These are phyloP conservation scores for Lachnellula occidentalis DNA, from an alignment of 2,329 filamentous ascomycete genomes.

Conservation along the genomic window DNA sequence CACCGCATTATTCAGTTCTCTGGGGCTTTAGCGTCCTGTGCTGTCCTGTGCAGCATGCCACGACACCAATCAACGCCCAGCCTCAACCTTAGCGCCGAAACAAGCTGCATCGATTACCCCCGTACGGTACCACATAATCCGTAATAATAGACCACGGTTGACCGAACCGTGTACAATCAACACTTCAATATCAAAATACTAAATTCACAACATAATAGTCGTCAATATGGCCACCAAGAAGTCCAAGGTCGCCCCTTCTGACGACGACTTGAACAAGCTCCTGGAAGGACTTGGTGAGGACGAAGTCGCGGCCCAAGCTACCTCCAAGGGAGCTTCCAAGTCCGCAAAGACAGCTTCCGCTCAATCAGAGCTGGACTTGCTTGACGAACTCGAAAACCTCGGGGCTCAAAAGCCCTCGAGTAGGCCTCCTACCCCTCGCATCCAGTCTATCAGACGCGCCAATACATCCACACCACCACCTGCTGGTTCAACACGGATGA, in stretches of 20 bases:
- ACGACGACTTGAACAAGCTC: constrained; percentile 61
- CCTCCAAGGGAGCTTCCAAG: constrained; percentile 31
- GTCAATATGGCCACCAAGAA: constrained; percentile 54
- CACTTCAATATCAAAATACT: not conserved
- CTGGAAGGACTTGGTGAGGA: constrained; percentile 58
- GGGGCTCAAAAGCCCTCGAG: constrained; percentile 63
- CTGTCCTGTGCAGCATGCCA: not conserved
- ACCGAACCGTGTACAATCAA: not conserved
- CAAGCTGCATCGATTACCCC: not conserved
- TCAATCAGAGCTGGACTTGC: constrained; percentile 59
- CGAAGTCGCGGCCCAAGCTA: constrained; percentile 40
- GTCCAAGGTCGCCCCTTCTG: constrained; percentile 48
- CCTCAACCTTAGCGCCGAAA: not conserved
- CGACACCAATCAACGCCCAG: constrained; percentile 1
- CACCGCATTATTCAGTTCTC: not conserved
- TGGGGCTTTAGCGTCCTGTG: not conserved
- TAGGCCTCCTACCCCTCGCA: constrained; percentile 77
- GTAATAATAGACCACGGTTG: not conserved
- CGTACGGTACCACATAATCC: no score
- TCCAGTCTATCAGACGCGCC: constrained; percentile 48
- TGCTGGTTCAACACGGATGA: constrained; percentile 45
- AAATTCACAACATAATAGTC: not conserved
- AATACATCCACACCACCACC: constrained; percentile 45
- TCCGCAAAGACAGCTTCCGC: constrained; percentile 33
- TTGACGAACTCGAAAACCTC: constrained; percentile 76